Evolutionary conservation across 768 basidiomycete species (phyloP), one percentile per base, ranked within the genome.

Genomic region (Boletus coccyginus): DNA sequence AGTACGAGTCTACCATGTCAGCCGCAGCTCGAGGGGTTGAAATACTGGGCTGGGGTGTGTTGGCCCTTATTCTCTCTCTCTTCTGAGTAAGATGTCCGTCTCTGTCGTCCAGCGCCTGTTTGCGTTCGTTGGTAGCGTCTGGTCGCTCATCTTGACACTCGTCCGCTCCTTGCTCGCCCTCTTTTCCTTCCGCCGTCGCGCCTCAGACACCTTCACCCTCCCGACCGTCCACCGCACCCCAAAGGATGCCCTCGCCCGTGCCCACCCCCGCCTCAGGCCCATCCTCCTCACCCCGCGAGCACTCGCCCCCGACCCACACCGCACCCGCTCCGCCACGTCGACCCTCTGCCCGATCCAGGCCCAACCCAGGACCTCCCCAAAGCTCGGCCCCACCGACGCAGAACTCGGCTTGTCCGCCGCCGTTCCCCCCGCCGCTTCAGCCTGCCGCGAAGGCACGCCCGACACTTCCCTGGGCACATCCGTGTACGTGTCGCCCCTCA

Each of bases 1-100:
- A 87, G 66, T 93, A 93, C 0, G 92, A 91, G 11, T 81, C 77
- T 7, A 75, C n/a, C 38, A 11, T 50, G 53, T 60, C 50, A 57
- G 57, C 62, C 62, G 32, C 63, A 19, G 29, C 12, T 9, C 3
- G 57, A 33, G 33, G 8, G 21, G 3, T 57, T 53, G 47, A 59
- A 53, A 64, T 60, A 59, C 27, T 5, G 27, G 32, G 13, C n/a
- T 27, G 27, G 27, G 19, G 40, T 11, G 17, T 7, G 39, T 35
- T 35, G 35, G 11, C 14, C 13, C 11, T 13, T 13, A 35, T 6
- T 5, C 12, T 0, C 6, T 13, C 33, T 13, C 13, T 13, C 5
- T 35, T 35, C 13, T 35, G 35, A 35, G 35, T 35, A 35, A 38
- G 31, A 67, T 70, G 66, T 50, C 27, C 27, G 27, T 27, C 27